Conservation (phyloP, 345 rosid species). For the Cardiospermum halicacabum region DNA sequence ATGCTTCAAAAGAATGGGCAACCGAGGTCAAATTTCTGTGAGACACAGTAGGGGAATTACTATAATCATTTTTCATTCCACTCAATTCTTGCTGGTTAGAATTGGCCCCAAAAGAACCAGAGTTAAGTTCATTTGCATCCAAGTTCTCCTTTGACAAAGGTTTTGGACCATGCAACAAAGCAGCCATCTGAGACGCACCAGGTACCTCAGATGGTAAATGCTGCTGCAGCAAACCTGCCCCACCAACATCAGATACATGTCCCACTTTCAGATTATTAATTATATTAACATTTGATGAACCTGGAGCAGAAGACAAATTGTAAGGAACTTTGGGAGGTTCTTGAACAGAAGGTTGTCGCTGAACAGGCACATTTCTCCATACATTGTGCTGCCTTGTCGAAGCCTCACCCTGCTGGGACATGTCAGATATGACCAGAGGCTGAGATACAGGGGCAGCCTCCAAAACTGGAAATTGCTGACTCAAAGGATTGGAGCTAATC, state of each 20-base stretch:
- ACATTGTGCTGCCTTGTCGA: conserved; percentile 22
- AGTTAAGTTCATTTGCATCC: conserved; percentile 15
- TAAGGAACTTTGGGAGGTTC: conserved; percentile 16
- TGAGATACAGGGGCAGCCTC: conserved; percentile 30
- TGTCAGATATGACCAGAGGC: conserved; percentile 14
- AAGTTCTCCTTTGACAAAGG: conserved; percentile 7
- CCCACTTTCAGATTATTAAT: conserved; percentile 19
- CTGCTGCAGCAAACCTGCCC: conserved; percentile 16
- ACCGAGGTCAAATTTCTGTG: conserved; percentile 16
- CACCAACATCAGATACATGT: conserved; percentile 13
- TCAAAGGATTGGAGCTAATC: conserved; percentile 6
- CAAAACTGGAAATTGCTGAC: conserved; percentile 35
- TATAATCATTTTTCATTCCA: conserved; percentile 16
- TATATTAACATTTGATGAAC: conserved; percentile 17
- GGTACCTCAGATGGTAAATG: conserved; percentile 15
- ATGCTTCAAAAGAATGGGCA: conserved; percentile 15
- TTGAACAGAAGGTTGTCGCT: conserved; percentile 18
- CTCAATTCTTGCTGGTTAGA: conserved; percentile 22
- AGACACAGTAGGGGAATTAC: conserved; percentile 13
- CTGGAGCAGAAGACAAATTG: conserved; percentile 14
- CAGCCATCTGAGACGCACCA: conserved; percentile 17
- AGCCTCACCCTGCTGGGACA: conserved; percentile 23
- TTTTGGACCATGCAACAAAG: conserved; percentile 16
- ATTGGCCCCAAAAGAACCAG: conserved; percentile 12
- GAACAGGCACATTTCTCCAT: conserved; percentile 33